phyloP scores from a whole-genome alignment of 208 protist genomes.

The Acanthamoeba culbertsoni region DNA sequence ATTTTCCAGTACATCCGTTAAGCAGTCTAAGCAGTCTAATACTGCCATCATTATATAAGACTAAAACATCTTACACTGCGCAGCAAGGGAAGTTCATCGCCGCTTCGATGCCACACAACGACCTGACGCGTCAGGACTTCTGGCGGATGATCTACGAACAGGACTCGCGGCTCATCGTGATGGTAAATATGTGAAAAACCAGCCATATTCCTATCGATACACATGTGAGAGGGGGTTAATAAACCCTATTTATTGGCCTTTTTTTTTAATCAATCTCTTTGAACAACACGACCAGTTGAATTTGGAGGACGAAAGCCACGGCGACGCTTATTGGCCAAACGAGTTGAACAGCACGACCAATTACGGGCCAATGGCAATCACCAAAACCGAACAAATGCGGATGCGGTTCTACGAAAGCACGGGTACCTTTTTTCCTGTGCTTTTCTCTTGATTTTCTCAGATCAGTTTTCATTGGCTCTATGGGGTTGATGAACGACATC shows the following conservation, averaged over 20 bases:
- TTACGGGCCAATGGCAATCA: neutral
- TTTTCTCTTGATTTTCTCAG: neutral
- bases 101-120: neutral
- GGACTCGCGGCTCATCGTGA: neutral
- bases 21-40: no score
- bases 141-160: conserved; percentile 15
- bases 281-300: neutral
- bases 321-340: neutral
- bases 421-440: neutral
- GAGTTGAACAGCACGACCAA: neutral
- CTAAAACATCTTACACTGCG: neutral
- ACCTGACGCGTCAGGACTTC: conserved; percentile 1
- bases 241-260: no score
- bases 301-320: neutral
- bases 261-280: neutral
- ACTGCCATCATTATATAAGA: neutral
- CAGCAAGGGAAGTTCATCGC: neutral
- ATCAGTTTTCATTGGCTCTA: no score
- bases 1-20: no score
- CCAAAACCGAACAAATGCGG: neutral
- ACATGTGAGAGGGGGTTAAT: no score
- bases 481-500: no score
- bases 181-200: no score
- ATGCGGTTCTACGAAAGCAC: conserved; percentile 10
- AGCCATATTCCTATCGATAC: no score